Evolutionary conservation across 2,329 filamentous ascomycete genomes (phyloP), one percentile per base, ranked within the genome.

Genomic region (Alternaria atra): DNA sequence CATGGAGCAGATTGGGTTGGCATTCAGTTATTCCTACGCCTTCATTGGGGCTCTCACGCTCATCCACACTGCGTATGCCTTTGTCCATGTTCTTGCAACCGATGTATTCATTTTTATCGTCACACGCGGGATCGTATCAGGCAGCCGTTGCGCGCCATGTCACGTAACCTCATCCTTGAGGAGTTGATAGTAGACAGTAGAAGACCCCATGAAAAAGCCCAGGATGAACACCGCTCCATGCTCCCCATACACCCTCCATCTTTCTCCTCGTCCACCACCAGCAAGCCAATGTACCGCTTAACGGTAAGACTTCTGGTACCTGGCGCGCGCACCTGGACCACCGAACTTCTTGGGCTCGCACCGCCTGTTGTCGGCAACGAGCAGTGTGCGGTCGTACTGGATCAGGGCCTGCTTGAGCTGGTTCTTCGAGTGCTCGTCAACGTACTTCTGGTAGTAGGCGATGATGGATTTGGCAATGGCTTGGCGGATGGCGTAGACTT

Each of bases 351-450:
- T 98, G 86, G 94, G 94, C 89, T 99, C 95, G 85, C 93, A 95
- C 79, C 95, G 92, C 84, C 95, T 91, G 91, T 97, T 97, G 86
- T 99, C 95, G 84, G 95, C 95, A 79, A 99, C 95, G 80, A 99
- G 91, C 74, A 99, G 91, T 82, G 93, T 97, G 81, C 94, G 90
- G 88, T 97, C 93, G 88, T 94, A 99, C 83, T 93, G 89, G 80
- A 94, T 92, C 76, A 99, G 90, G 75, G 92, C 92, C 86, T 94
- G 91, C 93, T 98, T 99, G 81, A 99, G 89, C 85, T 93, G 88
- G 90, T 98, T 97, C 92, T 99, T 99, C 87, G 91, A 93, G 91
- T 98, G 94, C 91, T 99, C 95, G 82, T 99, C 95, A 85, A 98
- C 93, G 87, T 90, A 99, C 89, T 99, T 97, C 87, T 97, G 94